phyloP scores from a whole-genome alignment of 129 eudicot genomes.

The Escallonia herrerae region DNA sequence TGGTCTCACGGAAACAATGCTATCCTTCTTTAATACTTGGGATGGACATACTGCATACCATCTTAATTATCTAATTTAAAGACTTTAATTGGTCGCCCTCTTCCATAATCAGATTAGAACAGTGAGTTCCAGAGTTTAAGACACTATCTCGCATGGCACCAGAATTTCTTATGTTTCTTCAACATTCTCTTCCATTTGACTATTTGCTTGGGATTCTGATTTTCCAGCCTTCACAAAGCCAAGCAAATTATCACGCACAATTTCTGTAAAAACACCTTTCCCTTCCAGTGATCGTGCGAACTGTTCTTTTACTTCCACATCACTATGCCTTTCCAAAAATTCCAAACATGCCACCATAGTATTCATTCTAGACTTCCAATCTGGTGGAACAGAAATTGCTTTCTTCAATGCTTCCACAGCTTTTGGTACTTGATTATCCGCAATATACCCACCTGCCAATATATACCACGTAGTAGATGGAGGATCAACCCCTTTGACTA shows the following conservation, averaged over 20 bases:
- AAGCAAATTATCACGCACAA: slow-evolving; percentile 16
- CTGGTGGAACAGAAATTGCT: slow-evolving; percentile 12
- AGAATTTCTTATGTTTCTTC: too few species aligned
- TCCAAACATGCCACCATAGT: slow-evolving; percentile 27
- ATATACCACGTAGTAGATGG: slow-evolving; percentile 37
- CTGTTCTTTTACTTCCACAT: slow-evolving; percentile 21
- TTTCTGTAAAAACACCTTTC: slow-evolving; percentile 25
- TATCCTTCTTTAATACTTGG: too few species aligned
- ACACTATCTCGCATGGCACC: too few species aligned
- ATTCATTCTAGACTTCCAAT: slow-evolving; percentile 22
- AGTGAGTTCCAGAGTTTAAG: too few species aligned
- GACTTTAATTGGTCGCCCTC: too few species aligned
- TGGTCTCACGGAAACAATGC: too few species aligned
- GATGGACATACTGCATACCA: too few species aligned
- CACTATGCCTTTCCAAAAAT: slow-evolving; percentile 21
- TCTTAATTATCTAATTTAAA: too few species aligned
- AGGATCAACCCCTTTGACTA: slow-evolving; percentile 36
- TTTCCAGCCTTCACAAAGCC: slow-evolving; percentile 3
- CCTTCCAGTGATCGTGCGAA: slow-evolving; percentile 12
- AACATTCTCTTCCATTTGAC: background rate
- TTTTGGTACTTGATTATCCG: slow-evolving; percentile 26
- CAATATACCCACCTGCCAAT: slow-evolving; percentile 39
- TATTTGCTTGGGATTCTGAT: background rate
- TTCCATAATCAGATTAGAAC: too few species aligned
- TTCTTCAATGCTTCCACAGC: slow-evolving; percentile 45